phyloP scores from a whole-genome alignment of 306 rosid genomes.

The Dicorynia guianensis region DNA sequence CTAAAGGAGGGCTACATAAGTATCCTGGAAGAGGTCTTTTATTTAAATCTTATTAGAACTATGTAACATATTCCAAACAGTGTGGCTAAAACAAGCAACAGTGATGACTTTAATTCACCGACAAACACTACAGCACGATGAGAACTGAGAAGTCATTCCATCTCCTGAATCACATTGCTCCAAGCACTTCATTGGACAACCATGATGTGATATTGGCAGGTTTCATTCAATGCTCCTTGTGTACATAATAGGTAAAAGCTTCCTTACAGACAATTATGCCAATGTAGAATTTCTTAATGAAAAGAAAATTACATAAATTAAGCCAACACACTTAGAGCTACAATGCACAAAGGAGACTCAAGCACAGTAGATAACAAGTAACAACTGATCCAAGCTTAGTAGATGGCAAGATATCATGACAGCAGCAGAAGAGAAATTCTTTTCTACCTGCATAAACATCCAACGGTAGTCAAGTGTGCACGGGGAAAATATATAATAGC shows the following conservation, averaged over 20 bases:
- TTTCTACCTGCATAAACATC: slow-evolving; percentile 43
- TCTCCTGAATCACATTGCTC: background rate
- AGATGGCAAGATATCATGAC: slow-evolving; percentile 36
- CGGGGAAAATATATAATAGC: slow-evolving; percentile 42
- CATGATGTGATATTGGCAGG: background rate
- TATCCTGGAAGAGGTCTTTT: no score
- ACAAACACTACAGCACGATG: no score
- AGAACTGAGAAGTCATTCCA: background rate
- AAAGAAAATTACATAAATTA: slow-evolving; percentile 39
- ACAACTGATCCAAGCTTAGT: slow-evolving; percentile 49
- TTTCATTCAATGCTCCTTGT: background rate
- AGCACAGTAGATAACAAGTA: slow-evolving; percentile 27
- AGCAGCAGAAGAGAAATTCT: slow-evolving; percentile 41
- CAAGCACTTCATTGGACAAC: slow-evolving; percentile 3
- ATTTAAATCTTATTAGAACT: no score
- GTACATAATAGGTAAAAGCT: background rate
- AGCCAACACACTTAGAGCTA: slow-evolving; percentile 44
- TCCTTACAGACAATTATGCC: background rate
- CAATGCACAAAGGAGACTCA: slow-evolving; percentile 31
- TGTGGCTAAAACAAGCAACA: background rate
- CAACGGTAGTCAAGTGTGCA: slow-evolving; percentile 49
- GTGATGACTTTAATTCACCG: no score
- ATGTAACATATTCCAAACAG: background rate
- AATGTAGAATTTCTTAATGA: slow-evolving; percentile 3
- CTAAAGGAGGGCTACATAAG: no score